Evolutionary conservation across 2,329 filamentous ascomycete species (phyloP), one percentile per base, ranked within the genome.

Genomic region (Waltergamsia citrina): DNA sequence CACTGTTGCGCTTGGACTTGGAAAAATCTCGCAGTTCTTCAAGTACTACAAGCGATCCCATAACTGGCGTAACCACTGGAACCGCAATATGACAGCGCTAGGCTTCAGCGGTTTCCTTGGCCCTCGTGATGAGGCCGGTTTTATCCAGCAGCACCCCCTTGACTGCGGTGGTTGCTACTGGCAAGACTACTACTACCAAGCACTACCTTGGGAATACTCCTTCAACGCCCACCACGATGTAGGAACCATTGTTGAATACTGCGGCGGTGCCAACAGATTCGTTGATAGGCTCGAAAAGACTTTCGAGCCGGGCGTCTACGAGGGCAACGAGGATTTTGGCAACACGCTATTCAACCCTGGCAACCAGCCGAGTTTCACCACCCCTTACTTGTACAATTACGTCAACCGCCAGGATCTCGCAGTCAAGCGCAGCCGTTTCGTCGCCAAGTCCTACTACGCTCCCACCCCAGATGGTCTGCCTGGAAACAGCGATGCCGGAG

Each of bases 61-160:
- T 8, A 78, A 82, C 45, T 85, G 81, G 81, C 67, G 74, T 12
- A 83, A 82, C 46, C 78, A 84, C 42, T 85, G 78, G 78, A 78
- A 84, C 48, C 49, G 66, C 0, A 50, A 70, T 30, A 65, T 74
- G 29, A 62, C 59, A 1, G 72, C 73, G 0, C 61, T 79, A 0
- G 70, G 68, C 4, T 81, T 80, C 52, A 66, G 58, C 0, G 80
- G 80, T 1, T 85, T 85, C 48, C 57, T 85, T 5, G 78, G 77
- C 1, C 80, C 81, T 1, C 65, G 74, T 38, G 57, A 38, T 60
- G 60, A 45, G 52, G 71, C 51, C 56, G 75, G 34, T 34, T 74
- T 78, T 43, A 45, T 59, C 7, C 43, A 57, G 1, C 74, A 77
- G 38, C 65, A 81, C 46, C 75, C 77, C 2, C 48, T 77, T 12